Percentiles rank a stretch among this genome's conserved stretches.
Evolutionary conservation across 2,329 filamentous ascomycete genomes (phyloP).

Genomic region (Cyphellophora attinorum): DNA sequence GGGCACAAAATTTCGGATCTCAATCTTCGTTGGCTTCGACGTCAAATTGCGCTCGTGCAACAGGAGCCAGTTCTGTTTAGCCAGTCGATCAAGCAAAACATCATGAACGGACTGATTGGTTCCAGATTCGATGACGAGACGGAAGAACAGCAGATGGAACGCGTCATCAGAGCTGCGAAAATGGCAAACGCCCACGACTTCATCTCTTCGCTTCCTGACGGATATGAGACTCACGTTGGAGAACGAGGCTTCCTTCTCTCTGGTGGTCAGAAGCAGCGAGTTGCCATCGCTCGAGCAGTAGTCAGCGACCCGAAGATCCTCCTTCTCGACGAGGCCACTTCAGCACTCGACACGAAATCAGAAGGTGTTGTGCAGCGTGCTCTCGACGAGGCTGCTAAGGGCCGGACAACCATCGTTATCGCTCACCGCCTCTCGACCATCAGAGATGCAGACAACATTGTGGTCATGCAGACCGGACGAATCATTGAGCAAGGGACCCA

Average conservation of each 20-base stretch:
- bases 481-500: conserved; percentile 92
- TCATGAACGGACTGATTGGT: conserved; percentile 81
- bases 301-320: conserved; percentile 88
- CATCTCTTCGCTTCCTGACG: conserved; percentile 68
- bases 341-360: conserved; percentile 84
- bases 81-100: conserved; percentile 82
- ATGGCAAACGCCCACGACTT: conserved; percentile 96
- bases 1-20: conserved; percentile 70
- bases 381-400: conserved; percentile 72
- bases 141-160: conserved; percentile 57
- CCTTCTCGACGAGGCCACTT: conserved; percentile 89
- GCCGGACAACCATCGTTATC: conserved; percentile 90
- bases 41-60: conserved; percentile 84
- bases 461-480: conserved; percentile 76
- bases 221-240: conserved; percentile 90
- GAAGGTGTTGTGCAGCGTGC: conserved; percentile 92
- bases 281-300: conserved; percentile 84
- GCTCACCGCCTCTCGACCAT: conserved; percentile 93
- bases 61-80: conserved; percentile 89
- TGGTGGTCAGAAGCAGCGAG: conserved; percentile 93
- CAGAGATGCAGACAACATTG: conserved; percentile 87
- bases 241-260: conserved; percentile 87
- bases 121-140: conserved; percentile 61
- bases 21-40: conserved; percentile 83
- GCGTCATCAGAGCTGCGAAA: conserved; percentile 71